Evolutionary conservation across 768 basidiomycete species (phyloP).

Genomic region (Fomitopsis serialis): DNA sequence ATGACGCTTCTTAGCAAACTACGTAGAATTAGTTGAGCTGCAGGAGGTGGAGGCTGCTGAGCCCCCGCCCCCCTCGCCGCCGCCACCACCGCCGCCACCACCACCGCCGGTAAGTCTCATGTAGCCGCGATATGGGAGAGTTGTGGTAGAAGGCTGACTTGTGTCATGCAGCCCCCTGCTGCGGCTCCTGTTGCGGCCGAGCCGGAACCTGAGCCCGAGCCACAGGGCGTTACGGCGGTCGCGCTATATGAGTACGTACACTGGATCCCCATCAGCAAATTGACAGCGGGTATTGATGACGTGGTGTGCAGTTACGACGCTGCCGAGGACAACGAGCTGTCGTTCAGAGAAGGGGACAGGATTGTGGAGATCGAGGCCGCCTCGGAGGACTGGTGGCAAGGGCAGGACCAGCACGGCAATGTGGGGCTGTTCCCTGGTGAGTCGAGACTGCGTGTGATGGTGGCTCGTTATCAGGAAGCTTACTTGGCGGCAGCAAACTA

Average conservation of each 20-base stretch:
- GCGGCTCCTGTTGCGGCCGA: constrained; percentile 38
- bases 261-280: not conserved
- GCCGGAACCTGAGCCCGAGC: constrained; percentile 44
- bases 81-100: constrained; percentile 54
- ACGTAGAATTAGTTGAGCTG: constrained; percentile 70
- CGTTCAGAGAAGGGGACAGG: constrained; percentile 77
- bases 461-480: not conserved
- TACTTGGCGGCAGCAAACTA: constrained; percentile 10
- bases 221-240: constrained; percentile 52
- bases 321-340: constrained; percentile 85
- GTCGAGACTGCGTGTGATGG: constrained; percentile 15
- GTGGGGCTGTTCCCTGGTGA: constrained; percentile 74
- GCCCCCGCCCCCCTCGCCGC: constrained; percentile 40
- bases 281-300: constrained; percentile 2
- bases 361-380: constrained; percentile 77
- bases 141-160: not conserved
- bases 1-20: constrained; percentile 54
- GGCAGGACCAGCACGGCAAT: constrained; percentile 48
- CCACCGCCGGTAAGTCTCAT: constrained; percentile 33
- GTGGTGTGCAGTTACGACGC: constrained; percentile 69
- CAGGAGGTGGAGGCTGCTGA: constrained; percentile 33
- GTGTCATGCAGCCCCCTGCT: constrained; percentile 20
- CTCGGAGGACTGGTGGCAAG: constrained; percentile 90
- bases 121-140: not conserved
- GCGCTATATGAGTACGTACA: constrained; percentile 65